phyloP scores from a whole-genome alignment of 1,284 basidiomycete species.

The Ceratobasidium sp. region DNA sequence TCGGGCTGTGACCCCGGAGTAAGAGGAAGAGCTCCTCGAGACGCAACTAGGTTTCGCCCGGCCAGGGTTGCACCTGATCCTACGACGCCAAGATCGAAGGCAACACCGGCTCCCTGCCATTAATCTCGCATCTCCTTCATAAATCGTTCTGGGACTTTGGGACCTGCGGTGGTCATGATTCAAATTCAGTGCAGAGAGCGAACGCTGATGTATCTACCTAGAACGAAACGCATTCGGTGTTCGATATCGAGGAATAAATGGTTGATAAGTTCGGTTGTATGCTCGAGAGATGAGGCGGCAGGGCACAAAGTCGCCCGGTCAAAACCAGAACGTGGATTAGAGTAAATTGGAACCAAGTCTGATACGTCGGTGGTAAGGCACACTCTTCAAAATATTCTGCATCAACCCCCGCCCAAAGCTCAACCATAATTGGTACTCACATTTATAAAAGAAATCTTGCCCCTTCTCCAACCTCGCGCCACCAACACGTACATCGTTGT shows the following conservation, averaged over 20 bases:
- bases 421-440: constrained; percentile 56
- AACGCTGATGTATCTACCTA: constrained; percentile 59
- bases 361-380: constrained; percentile 90
- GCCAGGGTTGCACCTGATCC: constrained; percentile 82
- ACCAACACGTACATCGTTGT: constrained; percentile 45
- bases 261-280: constrained; percentile 86
- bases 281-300: constrained; percentile 75
- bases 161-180: constrained; percentile 36
- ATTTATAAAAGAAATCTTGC: constrained; percentile 71
- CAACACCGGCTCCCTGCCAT: constrained; percentile 85
- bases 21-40: constrained; percentile 61
- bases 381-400: constrained; percentile 67
- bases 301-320: constrained; percentile 85
- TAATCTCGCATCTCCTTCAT: constrained; percentile 92
- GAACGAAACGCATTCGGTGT: constrained; percentile 85
- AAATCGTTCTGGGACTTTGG: constrained; percentile 76
- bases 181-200: not conserved
- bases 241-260: constrained; percentile 98
- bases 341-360: constrained; percentile 97
- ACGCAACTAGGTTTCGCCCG: constrained; percentile 89
- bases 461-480: constrained; percentile 66
- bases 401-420: not conserved
- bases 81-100: constrained; percentile 84
- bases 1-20: constrained; percentile 51
- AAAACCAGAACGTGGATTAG: constrained; percentile 95